Conservation (phyloP, 2,329 filamentous ascomycete genomes). For the Aspergillus sp. region DNA sequence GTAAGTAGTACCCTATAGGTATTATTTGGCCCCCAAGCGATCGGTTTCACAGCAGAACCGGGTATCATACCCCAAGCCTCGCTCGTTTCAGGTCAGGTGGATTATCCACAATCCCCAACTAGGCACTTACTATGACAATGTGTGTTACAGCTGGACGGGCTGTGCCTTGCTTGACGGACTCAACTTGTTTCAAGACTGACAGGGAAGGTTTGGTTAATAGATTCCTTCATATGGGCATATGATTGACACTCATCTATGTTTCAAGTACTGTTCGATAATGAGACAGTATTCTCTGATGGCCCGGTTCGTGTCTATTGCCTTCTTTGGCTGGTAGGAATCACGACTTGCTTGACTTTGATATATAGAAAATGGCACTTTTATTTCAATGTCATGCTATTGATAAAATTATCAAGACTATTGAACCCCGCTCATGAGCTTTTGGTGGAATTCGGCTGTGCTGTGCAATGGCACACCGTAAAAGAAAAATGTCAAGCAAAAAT, state of each 20-base stretch:
- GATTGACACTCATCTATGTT: not conserved
- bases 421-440: slow-evolving; percentile 6
- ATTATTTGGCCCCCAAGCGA: not conserved
- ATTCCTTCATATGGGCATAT: no score
- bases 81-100: not conserved
- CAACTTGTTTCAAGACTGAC: not conserved
- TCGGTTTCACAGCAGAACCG: not conserved
- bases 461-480: no score
- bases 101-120: not conserved
- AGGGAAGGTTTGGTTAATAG: not conserved
- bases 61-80: not conserved
- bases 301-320: not conserved
- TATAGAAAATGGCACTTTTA: not conserved
- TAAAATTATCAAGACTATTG: not conserved
- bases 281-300: not conserved
- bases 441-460: no score
- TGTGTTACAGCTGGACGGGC: not conserved
- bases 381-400: not conserved
- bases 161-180: not conserved
- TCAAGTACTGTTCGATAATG: not conserved
- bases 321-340: not conserved
- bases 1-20: no score
- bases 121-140: not conserved
- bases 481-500: not conserved
- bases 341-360: not conserved